Conservation (phyloP, 306 rosid genomes). For the Pterocarpus macrocarpus region DNA sequence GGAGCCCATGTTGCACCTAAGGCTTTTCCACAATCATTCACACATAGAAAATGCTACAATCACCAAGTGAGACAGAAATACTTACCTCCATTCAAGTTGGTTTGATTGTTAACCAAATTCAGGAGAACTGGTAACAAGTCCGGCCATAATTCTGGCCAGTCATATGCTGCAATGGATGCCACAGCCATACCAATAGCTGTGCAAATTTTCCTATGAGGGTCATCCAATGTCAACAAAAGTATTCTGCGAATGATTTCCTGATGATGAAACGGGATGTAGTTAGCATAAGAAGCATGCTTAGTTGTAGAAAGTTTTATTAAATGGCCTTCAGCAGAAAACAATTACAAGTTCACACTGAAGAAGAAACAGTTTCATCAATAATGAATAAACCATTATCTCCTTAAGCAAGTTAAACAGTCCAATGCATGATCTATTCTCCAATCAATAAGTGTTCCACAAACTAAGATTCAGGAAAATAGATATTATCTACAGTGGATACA, state of each 20-base stretch:
- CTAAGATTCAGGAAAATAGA: constrained; percentile 21
- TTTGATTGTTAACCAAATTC: constrained; percentile 72
- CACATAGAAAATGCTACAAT: constrained; percentile 26
- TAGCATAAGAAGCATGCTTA: constrained; percentile 27
- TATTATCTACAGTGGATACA: constrained; percentile 11
- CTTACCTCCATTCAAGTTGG: constrained; percentile 83
- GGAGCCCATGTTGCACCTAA: constrained; percentile 5
- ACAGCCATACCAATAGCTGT: constrained; percentile 96
- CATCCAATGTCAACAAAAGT: constrained; percentile 83
- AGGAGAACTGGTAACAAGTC: constrained; percentile 85
- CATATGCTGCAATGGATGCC: constrained; percentile 87
- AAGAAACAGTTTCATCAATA: constrained; percentile 35
- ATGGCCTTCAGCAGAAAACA: constrained; percentile 16
- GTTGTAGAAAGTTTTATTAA: constrained; percentile 16
- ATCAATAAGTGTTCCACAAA: constrained; percentile 14
- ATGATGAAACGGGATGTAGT: constrained; percentile 44
- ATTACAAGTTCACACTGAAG: constrained; percentile 16
- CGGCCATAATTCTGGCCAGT: constrained; percentile 98
- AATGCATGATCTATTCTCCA: constrained; percentile 18
- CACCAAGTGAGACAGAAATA: constrained; percentile 25
- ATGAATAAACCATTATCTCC: constrained; percentile 26
- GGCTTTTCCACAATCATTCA: constrained; percentile 37
- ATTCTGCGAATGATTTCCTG: constrained; percentile 76
- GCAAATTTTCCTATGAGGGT: constrained; percentile 87
- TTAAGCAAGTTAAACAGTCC: constrained; percentile 18